Evolutionary conservation across 768 basidiomycete genomes (phyloP).

Genomic region (Suillus americanus): DNA sequence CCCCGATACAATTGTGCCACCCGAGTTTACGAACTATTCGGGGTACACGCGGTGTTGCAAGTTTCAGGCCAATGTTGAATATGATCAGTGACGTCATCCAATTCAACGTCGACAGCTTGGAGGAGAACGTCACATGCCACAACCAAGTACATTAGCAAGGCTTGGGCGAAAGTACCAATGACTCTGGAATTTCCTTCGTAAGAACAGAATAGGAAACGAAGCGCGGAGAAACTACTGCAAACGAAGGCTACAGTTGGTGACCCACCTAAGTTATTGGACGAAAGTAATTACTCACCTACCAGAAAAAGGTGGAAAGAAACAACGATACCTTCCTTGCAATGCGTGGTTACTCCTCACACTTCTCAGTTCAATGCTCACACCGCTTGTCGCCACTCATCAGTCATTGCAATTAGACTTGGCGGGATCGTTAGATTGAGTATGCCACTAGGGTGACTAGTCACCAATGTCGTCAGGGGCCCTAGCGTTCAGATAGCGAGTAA

Average conservation of each 20-base stretch:
- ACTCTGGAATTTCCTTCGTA: not conserved
- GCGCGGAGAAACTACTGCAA: not conserved
- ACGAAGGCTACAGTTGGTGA: too few relatives aligned
- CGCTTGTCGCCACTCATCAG: too few relatives aligned
- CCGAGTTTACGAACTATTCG: not conserved
- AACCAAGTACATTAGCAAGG: not conserved
- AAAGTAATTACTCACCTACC: too few relatives aligned
- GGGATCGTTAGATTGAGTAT: too few relatives aligned
- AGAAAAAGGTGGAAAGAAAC: too few relatives aligned
- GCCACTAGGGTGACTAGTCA: too few relatives aligned
- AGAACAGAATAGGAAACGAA: not conserved
- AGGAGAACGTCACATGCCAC: not conserved
- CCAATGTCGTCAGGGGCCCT: not conserved
- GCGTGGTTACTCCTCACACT: too few relatives aligned
- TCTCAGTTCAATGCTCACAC: too few relatives aligned
- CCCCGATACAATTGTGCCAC: not conserved
- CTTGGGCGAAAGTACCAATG: not conserved
- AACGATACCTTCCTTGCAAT: too few relatives aligned
- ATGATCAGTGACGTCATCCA: not conserved
- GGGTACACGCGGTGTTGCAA: not conserved
- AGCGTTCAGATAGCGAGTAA: not conserved
- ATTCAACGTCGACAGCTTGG: not conserved
- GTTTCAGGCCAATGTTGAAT: not conserved
- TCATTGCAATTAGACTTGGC: too few relatives aligned
- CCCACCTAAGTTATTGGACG: too few relatives aligned